Base-by-base conservation (phyloP, 306 rosid genomes). In the Ziziphus jujuba region DNA sequence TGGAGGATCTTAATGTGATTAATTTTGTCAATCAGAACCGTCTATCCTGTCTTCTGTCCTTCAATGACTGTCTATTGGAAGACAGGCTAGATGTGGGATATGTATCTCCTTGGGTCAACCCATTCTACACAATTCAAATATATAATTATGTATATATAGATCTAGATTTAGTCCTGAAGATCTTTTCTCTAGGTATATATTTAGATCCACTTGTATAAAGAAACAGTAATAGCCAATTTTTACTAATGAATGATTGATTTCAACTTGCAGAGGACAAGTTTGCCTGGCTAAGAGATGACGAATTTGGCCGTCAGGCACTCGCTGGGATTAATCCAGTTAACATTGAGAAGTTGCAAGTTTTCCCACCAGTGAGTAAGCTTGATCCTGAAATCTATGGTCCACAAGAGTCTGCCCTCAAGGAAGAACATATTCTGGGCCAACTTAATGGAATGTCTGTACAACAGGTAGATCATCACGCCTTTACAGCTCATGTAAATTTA, bases 201-300 rank as follows among this genome's bases (percentile, higher is more conserved):
- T 44, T 2, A 28, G 33, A 28, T 28, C 4, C 4, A 28, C 33
- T 28, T 1, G 33, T 4, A 28, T 28, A 28, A 28, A 28, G 33
- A 28, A 28, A 28, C 33, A 28, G 33, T 28, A 28, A 2, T 28
- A 28, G 33, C 33, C 33, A 28, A 28, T 28, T 28, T 28, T 28
- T 28, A 28, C 33, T 28, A 28, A 28, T 28, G 33, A 28, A 68
- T 47, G 44, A 31, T 24, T 20, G 15, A 49, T 59, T 57, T 23
- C 21, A 10, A 65, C 40, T 34, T 80, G 81, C 79, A 92, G 98
- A 90, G 95, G 99, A 93, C 80, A 93, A 79, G 81, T 87, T 86
- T 56, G 88, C 90, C 0, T 93, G 99, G 99, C 53, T 90, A 68
- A 66, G 99, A 81, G 99, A 93, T 52, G 99, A 93, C 59, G 99